Evolutionary conservation across 2,329 filamentous ascomycete genomes (phyloP).

Genomic region (Xylaria sp.): DNA sequence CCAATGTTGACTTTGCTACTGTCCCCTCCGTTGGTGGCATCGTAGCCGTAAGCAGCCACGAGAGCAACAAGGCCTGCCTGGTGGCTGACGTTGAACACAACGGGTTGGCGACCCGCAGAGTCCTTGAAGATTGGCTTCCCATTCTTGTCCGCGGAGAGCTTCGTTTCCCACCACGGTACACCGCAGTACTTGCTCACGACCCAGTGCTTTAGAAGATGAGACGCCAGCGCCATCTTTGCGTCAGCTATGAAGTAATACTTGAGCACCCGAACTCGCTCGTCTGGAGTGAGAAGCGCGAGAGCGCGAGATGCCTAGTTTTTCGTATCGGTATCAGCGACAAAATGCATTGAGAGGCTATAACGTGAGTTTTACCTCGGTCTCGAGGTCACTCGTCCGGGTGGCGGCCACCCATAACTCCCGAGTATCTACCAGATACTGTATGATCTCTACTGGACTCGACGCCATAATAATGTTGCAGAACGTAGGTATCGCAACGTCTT

Average conservation of each 20-base stretch:
- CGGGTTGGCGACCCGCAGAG: constrained; percentile 52
- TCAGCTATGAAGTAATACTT: constrained; percentile 71
- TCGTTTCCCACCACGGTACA: constrained; percentile 65
- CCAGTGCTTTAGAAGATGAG: constrained; percentile 75
- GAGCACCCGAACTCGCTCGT: constrained; percentile 63
- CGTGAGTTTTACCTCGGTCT: constrained; percentile 48
- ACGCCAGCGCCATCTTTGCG: constrained; percentile 75
- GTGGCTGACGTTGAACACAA: constrained; percentile 79
- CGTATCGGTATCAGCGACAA: not conserved
- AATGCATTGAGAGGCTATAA: not conserved
- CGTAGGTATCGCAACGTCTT: not conserved
- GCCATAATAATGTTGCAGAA: constrained; percentile 31
- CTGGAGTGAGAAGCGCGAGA: constrained; percentile 55
- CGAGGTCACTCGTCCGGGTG: constrained; percentile 54
- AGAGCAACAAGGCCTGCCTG: constrained; percentile 77
- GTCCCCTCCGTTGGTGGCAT: constrained; percentile 17
- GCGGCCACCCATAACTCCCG: constrained; percentile 61
- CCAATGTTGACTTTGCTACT: constrained; percentile 58
- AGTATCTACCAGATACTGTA: constrained; percentile 69
- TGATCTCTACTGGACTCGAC: constrained; percentile 46
- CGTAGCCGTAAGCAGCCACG: constrained; percentile 55
- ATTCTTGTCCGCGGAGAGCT: constrained; percentile 59
- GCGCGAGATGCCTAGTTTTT: constrained; percentile 56
- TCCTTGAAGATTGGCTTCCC: constrained; percentile 60
- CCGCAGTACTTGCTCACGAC: constrained; percentile 64